These are phyloP conservation scores for Hypoxylon perforatum DNA, from an alignment of 495 filamentous ascomycete species.

Conservation along the genomic window DNA sequence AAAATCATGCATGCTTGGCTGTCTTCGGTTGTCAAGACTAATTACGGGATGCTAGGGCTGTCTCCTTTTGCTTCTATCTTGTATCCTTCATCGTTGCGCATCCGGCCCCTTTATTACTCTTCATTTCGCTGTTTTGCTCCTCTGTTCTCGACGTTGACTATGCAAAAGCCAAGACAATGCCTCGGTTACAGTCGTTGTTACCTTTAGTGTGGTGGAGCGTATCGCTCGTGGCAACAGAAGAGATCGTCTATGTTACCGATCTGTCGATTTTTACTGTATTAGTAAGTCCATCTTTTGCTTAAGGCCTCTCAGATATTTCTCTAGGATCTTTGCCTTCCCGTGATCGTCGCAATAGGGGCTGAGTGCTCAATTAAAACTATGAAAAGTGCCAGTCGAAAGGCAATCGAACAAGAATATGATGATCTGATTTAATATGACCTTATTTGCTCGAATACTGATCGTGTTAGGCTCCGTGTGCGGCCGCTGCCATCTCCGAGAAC, in stretches of 20 bases:
- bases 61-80: background rate
- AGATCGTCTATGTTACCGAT: constrained; percentile 58
- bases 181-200: constrained; percentile 18
- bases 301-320: background rate
- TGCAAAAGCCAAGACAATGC: constrained; percentile 20
- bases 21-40: background rate
- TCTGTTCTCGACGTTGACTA: background rate
- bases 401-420: too few species aligned
- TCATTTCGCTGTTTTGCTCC: background rate
- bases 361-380: too few species aligned
- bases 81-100: background rate
- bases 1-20: background rate
- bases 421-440: too few species aligned
- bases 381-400: too few species aligned
- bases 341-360: background rate
- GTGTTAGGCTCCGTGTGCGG: constrained; percentile 59
- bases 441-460: constrained; percentile 9
- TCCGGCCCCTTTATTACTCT: background rate
- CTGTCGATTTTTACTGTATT: constrained; percentile 53
- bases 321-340: background rate
- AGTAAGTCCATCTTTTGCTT: constrained; percentile 38
- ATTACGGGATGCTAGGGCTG: background rate
- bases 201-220: constrained; percentile 24
- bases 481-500: constrained; percentile 52
- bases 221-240: constrained; percentile 32